Conservation (phyloP, 176 grass and related monocot genomes). For the Chrysopogon serrulatus region DNA sequence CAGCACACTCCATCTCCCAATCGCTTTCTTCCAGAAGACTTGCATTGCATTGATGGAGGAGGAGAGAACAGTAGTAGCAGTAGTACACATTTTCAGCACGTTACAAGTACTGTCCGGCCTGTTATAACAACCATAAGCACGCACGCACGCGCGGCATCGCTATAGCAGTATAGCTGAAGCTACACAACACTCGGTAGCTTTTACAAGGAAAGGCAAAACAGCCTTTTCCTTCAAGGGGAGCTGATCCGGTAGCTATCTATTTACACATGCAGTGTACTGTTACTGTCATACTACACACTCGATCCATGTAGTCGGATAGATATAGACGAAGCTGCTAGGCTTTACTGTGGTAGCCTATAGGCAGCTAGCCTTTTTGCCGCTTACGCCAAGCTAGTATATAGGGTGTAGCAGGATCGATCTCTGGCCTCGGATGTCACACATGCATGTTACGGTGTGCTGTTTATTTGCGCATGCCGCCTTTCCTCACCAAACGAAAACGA, state of each 20-base stretch:
- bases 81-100: background rate
- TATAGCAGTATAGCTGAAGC: background rate
- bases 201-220: background rate
- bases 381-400: constrained; percentile 40
- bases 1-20: background rate
- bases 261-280: constrained; percentile 14
- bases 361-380: constrained; percentile 45
- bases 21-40: background rate
- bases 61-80: background rate
- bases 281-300: background rate
- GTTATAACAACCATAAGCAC: background rate
- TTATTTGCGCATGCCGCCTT: background rate
- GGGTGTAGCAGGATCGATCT: background rate
- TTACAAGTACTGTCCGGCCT: background rate
- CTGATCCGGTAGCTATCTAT: background rate
- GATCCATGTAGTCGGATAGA: no score
- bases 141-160: background rate
- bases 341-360: constrained; percentile 1
- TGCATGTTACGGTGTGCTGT: background rate
- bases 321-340: no score
- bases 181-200: background rate
- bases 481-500: constrained; percentile 40
- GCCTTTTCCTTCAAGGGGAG: constrained; percentile 19
- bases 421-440: background rate
- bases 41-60: background rate